Evolutionary conservation across 192 early-diverging fungal genomes (phyloP).

Genomic region (Backusella luteola): DNA sequence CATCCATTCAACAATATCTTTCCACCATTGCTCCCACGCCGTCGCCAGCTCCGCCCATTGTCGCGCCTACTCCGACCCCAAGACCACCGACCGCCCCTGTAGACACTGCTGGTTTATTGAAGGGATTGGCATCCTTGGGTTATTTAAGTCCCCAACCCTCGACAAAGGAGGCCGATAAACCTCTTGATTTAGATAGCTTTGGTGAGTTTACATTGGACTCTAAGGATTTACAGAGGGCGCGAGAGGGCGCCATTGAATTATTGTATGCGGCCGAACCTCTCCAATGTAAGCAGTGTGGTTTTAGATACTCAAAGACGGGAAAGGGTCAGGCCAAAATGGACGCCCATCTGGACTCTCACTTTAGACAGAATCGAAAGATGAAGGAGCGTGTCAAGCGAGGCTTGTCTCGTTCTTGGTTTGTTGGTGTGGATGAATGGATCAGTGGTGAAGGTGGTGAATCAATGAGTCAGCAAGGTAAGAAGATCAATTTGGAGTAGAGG

Average conservation of each 20-base stretch:
- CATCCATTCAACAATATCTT: constrained; percentile 33
- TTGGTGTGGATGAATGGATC: constrained; percentile 58
- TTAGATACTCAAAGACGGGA: constrained; percentile 67
- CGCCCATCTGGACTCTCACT: constrained; percentile 94
- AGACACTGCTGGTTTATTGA: constrained; percentile 27
- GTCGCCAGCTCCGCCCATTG: neutral
- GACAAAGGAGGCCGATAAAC: neutral
- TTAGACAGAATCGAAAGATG: constrained; percentile 86
- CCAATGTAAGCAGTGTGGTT: constrained; percentile 93
- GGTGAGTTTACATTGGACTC: constrained; percentile 19
- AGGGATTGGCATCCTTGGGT: constrained; percentile 21
- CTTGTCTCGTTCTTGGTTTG: constrained; percentile 87
- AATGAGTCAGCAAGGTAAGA: constrained; percentile 32
- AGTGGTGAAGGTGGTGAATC: constrained; percentile 31
- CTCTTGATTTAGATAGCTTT: neutral
- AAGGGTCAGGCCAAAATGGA: constrained; percentile 74
- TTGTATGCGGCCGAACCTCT: constrained; percentile 75
- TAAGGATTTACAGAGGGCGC: constrained; percentile 30
- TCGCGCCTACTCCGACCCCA: neutral
- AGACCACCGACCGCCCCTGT: neutral
- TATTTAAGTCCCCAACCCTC: constrained; percentile 8
- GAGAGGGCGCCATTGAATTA: constrained; percentile 55
- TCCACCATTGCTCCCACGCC: constrained; percentile 15
- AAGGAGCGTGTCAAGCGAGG: constrained; percentile 82
- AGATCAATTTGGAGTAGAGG: no score